phyloP scores from a whole-genome alignment of 768 basidiomycete species.

The Tylopilus felleus region DNA sequence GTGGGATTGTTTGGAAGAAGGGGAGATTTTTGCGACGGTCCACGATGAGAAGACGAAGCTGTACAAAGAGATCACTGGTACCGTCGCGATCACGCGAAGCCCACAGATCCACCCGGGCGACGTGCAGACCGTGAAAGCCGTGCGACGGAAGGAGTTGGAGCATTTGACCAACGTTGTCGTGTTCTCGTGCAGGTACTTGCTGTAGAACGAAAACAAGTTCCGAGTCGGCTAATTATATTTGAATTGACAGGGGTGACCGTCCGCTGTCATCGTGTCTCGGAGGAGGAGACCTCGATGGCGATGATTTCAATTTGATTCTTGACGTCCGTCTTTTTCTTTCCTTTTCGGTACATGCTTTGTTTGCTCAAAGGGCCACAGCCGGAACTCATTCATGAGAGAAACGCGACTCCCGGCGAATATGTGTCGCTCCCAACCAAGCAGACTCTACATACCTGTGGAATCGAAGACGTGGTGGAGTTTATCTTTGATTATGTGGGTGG shows the following conservation, averaged over 20 bases:
- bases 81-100: slow-evolving; percentile 46
- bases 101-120: slow-evolving; percentile 55
- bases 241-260: slow-evolving; percentile 36
- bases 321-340: slow-evolving; percentile 30
- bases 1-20: slow-evolving; percentile 42
- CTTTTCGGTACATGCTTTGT: slow-evolving; percentile 6
- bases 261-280: slow-evolving; percentile 47
- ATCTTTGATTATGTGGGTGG: slow-evolving; percentile 45
- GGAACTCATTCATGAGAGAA: slow-evolving; percentile 27
- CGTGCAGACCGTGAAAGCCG: slow-evolving; percentile 40
- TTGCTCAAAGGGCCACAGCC: slow-evolving; percentile 20
- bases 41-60: slow-evolving; percentile 30
- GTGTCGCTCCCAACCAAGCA: slow-evolving; percentile 32
- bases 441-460: slow-evolving; percentile 32
- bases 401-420: slow-evolving; percentile 38
- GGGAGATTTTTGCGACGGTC: slow-evolving; percentile 47
- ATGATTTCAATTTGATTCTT: slow-evolving; percentile 48
- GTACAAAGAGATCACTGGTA: slow-evolving; percentile 33
- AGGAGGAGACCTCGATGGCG: slow-evolving; percentile 54
- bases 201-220: background rate
- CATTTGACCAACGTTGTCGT: slow-evolving; percentile 47
- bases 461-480: slow-evolving; percentile 45
- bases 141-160: slow-evolving; percentile 36
- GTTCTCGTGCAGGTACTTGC: slow-evolving; percentile 43
- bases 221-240: slow-evolving; percentile 7